Evolutionary conservation across 768 basidiomycete species (phyloP).

Genomic region (Hericium coralloides): DNA sequence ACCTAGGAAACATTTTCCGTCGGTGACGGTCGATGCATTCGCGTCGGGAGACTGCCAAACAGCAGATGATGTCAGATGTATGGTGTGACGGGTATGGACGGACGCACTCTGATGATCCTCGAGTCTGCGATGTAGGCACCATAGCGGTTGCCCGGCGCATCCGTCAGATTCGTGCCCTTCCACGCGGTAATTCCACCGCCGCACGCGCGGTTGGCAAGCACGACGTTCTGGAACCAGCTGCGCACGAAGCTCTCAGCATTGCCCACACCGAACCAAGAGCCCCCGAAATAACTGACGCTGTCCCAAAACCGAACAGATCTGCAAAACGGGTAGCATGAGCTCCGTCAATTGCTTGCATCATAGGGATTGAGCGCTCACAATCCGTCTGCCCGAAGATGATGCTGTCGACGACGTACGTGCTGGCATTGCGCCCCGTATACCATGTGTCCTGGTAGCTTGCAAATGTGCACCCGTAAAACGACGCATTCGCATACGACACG

Average conservation of each 20-base stretch:
- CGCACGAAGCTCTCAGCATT: neutral
- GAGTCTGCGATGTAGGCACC: conserved; percentile 51
- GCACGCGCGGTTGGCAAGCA: conserved; percentile 53
- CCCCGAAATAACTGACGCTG: conserved; percentile 31
- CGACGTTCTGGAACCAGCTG: conserved; percentile 50
- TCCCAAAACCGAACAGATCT: conserved; percentile 57
- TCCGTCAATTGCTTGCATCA: neutral
- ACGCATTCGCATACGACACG: conserved; percentile 57
- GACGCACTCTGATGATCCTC: conserved; percentile 42
- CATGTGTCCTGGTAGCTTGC: conserved; percentile 59
- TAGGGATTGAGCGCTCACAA: conserved; percentile 29
- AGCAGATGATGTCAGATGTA: neutral
- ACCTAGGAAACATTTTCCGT: conserved; percentile 44
- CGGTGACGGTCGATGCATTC: conserved; percentile 37
- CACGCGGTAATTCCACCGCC: conserved; percentile 61
- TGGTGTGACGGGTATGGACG: neutral
- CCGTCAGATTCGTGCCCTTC: conserved; percentile 48
- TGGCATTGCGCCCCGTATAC: conserved; percentile 51
- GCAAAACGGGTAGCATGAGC: neutral
- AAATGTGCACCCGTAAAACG: conserved; percentile 56
- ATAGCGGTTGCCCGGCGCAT: conserved; percentile 41
- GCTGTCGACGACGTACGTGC: conserved; percentile 53
- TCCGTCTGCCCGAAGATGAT: conserved; percentile 57
- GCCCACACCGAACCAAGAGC: neutral
- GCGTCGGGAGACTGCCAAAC: conserved; percentile 46